Evolutionary conservation across 108 stramenopile genomes (phyloP).

Genomic region (Seminavis robusta): DNA sequence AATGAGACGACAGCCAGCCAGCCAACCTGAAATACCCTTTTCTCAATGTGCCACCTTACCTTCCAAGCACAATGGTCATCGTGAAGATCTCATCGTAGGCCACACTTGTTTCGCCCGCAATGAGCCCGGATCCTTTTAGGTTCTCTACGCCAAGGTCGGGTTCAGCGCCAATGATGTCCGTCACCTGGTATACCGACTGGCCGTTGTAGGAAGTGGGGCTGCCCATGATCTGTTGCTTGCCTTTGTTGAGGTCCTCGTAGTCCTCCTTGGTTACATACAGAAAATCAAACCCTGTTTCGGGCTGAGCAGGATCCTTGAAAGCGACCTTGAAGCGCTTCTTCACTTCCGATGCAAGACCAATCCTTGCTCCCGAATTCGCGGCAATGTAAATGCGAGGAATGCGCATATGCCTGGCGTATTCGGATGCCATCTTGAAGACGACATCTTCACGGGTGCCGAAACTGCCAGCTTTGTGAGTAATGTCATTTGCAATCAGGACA

Average conservation of each 20-base stretch:
- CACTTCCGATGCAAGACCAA: constrained; percentile 96
- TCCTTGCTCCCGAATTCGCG: constrained; percentile 95
- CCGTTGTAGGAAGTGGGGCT: constrained; percentile 49
- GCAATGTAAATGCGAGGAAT: constrained; percentile 96
- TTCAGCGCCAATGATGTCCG: constrained; percentile 95
- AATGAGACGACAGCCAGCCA: neutral
- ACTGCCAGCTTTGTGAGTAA: constrained; percentile 95
- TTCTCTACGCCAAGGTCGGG: constrained; percentile 99
- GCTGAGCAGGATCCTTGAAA: constrained; percentile 92
- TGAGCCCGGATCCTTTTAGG: constrained; percentile 95
- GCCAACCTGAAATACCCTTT: neutral
- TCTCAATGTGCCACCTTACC: constrained; percentile 15
- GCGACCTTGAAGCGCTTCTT: constrained; percentile 92
- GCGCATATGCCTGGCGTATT: constrained; percentile 82
- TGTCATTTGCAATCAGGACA: constrained; percentile 99
- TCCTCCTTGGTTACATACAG: constrained; percentile 90
- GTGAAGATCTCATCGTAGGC: constrained; percentile 98
- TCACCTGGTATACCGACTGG: constrained; percentile 67
- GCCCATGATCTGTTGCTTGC: constrained; percentile 34
- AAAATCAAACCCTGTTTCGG: constrained; percentile 95
- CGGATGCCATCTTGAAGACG: constrained; percentile 94
- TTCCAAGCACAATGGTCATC: constrained; percentile 91
- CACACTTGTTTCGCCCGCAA: constrained; percentile 97
- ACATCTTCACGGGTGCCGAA: constrained; percentile 99
- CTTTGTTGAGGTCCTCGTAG: constrained; percentile 58